phyloP scores from a whole-genome alignment of 2,329 filamentous ascomycete species.

The Fusarium clavum region DNA sequence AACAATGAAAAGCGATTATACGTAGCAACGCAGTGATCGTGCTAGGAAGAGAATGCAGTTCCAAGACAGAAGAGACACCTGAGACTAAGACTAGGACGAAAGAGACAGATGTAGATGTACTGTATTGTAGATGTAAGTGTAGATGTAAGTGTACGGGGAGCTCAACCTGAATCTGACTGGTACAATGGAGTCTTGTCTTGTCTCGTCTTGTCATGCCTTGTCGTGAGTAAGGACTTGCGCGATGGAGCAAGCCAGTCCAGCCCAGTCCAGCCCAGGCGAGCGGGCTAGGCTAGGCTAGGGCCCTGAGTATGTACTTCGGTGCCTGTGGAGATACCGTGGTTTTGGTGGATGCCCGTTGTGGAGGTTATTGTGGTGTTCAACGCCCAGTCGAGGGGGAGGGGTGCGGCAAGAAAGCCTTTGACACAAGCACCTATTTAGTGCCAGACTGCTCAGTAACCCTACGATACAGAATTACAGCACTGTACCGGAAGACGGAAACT shows the following conservation, averaged over 20 bases:
- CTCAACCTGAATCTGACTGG: constrained; percentile 31
- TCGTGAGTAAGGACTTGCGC: constrained; percentile 21
- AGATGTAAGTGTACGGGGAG: constrained; percentile 12
- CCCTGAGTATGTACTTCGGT: constrained; percentile 37
- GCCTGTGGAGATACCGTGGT: constrained; percentile 38
- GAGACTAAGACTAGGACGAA: constrained; percentile 15
- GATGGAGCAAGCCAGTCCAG: constrained; percentile 23
- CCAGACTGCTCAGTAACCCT: constrained; percentile 42
- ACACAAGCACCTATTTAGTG: constrained; percentile 40
- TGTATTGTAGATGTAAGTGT: constrained; percentile 15
- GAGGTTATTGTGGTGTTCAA: constrained; percentile 35
- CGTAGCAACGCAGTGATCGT: constrained; percentile 22
- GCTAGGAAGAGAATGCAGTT: constrained; percentile 21
- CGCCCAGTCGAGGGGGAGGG: constrained; percentile 32
- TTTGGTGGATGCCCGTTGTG: constrained; percentile 34
- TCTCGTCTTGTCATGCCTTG: constrained; percentile 11
- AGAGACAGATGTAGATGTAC: constrained; percentile 6
- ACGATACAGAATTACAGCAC: constrained; percentile 16
- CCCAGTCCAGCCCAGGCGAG: constrained; percentile 20
- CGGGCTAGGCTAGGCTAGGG: constrained; percentile 27
- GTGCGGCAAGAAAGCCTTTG: constrained; percentile 34
- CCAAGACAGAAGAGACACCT: constrained; percentile 12
- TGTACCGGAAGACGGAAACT: constrained; percentile 33
- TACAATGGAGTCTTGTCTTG: constrained; percentile 31
- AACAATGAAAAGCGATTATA: not conserved